Evolutionary conservation across 1,139 yeast genomes (phyloP), one percentile per base, ranked within the genome.

Genomic region (Debaryomyces fabryi): DNA sequence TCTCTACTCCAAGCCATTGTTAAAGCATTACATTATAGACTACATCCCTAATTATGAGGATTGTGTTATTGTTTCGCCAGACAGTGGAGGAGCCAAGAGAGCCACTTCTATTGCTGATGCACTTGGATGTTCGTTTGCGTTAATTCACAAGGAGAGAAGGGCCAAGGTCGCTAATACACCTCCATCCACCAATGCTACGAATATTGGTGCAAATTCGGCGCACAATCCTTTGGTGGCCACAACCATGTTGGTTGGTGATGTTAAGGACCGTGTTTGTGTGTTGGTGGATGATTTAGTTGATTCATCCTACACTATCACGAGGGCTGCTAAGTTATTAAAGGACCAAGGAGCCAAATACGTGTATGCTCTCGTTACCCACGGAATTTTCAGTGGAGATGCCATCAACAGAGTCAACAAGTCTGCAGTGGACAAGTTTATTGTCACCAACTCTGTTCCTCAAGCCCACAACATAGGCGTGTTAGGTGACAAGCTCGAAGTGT

Each of bases 81-180:
- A 92, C 69, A 92, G 97, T 44, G 98, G 98, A 62, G 99, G 98
- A 52, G 98, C 98, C 44, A 93, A 93, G 65, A 76, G 98, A 55
- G 98, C 99, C 30, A 88, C 97, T 1, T 86, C 93, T 1, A 81
- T 93, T 53, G 99, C 99, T 2, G 99, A 93, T 68, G 82, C 88
- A 0, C 72, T 95, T 52, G 93, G 91, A 18, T 82, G 95, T 73
- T 81, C 92, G 30, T 92, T 95, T 74, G 99, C 99, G 0, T 76
- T 95, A 65, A 91, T 95, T 57, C 98, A 95, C 71, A 95, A 95
- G 68, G 99, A 95, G 64, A 79, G 97, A 63, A 78, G 96, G 53
- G 82, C 85, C 42, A 76, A 74, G 52, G 60, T 64, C 6, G 64
- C 73, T 6, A 67, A 63, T 47, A 57, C 57, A 39, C 73, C 74